phyloP scores from a whole-genome alignment of 768 basidiomycete genomes.

The Tylopilus rubrobrunneus region DNA sequence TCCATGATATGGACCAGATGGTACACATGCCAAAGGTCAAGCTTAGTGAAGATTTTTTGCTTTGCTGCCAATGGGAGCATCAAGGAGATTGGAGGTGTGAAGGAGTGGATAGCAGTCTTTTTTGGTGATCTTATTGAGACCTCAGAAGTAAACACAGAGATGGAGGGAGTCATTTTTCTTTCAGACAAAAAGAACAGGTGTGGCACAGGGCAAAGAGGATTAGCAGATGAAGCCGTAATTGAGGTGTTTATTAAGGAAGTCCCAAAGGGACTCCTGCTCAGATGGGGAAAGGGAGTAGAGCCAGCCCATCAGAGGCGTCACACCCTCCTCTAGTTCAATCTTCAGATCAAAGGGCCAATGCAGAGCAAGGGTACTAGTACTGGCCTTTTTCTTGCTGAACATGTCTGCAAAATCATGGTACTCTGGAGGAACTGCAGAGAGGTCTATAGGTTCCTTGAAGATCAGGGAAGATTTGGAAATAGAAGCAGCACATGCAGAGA shows the following conservation, averaged over 20 bases:
- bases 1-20: not conserved
- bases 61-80: not conserved
- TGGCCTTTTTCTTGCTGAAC: not conserved
- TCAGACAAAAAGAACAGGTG: not conserved
- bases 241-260: not conserved
- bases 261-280: not conserved
- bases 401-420: not conserved
- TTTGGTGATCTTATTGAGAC: not conserved
- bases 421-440: not conserved
- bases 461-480: not conserved
- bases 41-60: not conserved
- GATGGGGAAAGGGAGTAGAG: not conserved
- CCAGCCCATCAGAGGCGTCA: not conserved
- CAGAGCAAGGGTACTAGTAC: not conserved
- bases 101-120: not conserved
- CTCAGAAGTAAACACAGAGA: not conserved
- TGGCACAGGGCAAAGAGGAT: not conserved
- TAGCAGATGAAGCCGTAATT: not conserved
- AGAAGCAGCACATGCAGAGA: not conserved
- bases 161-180: not conserved
- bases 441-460: not conserved
- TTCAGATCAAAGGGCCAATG: not conserved
- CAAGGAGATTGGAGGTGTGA: not conserved
- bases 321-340: not conserved
- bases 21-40: no score